Percentiles rank a stretch among this genome's conserved stretches.
These are phyloP conservation scores for Syncephalastrum contaminatum DNA, from an alignment of 371 early-diverging fungal genomes.

Conservation along the genomic window DNA sequence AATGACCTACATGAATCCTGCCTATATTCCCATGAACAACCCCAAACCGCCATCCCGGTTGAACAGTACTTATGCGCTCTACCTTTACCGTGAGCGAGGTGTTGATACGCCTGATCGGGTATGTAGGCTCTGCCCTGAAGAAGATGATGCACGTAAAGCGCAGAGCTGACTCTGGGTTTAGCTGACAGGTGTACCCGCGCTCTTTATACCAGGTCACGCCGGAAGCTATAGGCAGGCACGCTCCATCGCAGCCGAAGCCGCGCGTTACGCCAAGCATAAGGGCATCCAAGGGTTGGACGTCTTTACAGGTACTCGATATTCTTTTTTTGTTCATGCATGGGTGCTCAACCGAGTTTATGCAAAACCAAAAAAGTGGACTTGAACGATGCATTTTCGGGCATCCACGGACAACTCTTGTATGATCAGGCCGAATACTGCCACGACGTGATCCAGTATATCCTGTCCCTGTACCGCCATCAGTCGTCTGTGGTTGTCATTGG, in stretches of 20 bases:
- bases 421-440: constrained; percentile 49
- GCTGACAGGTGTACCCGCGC: constrained; percentile 67
- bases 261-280: constrained; percentile 45
- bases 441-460: constrained; percentile 73
- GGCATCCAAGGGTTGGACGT: constrained; percentile 67
- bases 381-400: no score
- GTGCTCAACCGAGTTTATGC: constrained; percentile 52
- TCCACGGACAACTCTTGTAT: no score
- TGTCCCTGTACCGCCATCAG: constrained; percentile 59
- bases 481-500: constrained; percentile 85
- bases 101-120: constrained; percentile 32
- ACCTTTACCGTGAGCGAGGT: constrained; percentile 73
- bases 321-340: constrained; percentile 23
- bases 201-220: constrained; percentile 95
- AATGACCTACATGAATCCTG: constrained; percentile 84
- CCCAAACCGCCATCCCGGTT: constrained; percentile 53
- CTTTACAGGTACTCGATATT: constrained; percentile 64
- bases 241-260: constrained; percentile 74
- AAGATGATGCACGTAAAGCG: not conserved
- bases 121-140: not conserved
- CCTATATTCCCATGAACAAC: constrained; percentile 49
- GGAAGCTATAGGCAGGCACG: constrained; percentile 87
- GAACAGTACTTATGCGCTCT: constrained; percentile 69
- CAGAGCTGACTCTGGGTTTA: not conserved
- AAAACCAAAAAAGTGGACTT: constrained; percentile 41